Evolutionary conservation across 2,329 filamentous ascomycete genomes (phyloP), one percentile per base, ranked within the genome.

Genomic region (Atkinsonella texensis): DNA sequence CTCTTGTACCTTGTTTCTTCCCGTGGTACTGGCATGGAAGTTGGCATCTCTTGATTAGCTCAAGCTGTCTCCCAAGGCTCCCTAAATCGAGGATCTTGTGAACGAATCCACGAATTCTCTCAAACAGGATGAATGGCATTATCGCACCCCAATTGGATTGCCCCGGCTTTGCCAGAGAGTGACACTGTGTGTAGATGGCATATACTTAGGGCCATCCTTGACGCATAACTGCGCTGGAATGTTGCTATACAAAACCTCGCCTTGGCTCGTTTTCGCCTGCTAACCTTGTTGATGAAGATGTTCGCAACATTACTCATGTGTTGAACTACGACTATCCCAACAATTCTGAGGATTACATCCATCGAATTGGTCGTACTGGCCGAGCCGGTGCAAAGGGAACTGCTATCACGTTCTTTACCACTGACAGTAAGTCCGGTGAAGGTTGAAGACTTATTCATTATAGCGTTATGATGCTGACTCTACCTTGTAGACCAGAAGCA

Each of bases 251-350:
- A 49, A 23, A 65, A 62, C 64, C 62, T 59, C 63, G 28, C 5
- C 5, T 28, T 28, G 28, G 2, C 28, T 28, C 28, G 68, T 70
- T 70, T 66, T 76, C 75, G 74, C 72, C 76, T 79, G 75, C 89
- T 95, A 94, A 95, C 87, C 79, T 81, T 71, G 79, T 41, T 64
- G 63, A 63, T 66, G 64, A 68, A 97, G 93, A 98, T 86, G 93
- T 98, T 78, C 91, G 90, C 76, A 95, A 98, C 81, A 98, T 98
- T 77, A 97, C 93, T 74, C 93, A 98, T 77, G 93, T 98, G 74
- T 81, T 98, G 76, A 97, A 97, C 84, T 96, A 97, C 87, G 93
- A 97, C 72, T 97, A 97, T 74, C 91, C 91, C 71, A 97, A 97
- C 79, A 97, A 97, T 74, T 83, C 93, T 65, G 93, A 98, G 76